Evolutionary conservation across 768 basidiomycete genomes (phyloP), one percentile per base, ranked within the genome.

Genomic region (Pulveroboletus frians): DNA sequence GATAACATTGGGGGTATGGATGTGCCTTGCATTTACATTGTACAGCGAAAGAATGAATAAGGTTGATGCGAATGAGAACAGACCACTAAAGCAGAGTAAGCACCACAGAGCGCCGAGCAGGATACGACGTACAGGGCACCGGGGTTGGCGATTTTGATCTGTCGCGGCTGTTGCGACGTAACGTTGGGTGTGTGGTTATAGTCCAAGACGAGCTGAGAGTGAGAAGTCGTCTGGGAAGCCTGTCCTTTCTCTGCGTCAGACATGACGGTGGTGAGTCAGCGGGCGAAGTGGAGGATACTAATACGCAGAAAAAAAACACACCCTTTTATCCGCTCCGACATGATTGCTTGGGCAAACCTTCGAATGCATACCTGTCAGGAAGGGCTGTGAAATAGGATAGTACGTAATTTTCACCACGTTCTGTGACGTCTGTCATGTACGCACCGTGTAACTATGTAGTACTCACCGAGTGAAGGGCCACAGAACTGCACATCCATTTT

Each of bases 61-160:
- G 11, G 90, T 89, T 4, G 85, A 84, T 17, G 90, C 88, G 71
- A 92, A 92, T 31, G 85, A 83, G 65, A 86, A 85, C 32, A 91
- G 73, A 20, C 90, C 89, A 27, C 86, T 88, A 59, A 1, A 34
- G 44, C 9, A 17, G 11, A 13, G 21, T 59, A 0, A 57, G 48
- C 23, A 1, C 2, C 10, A 6, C 37, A 10, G 5, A 3, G 13
- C 2, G 6, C 3, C 11, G 18, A 3, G 15, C 13, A 4, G 40
- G 27, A 31, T 9, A 8, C 4, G 9, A 55, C 66, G 37, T 53
- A 70, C 68, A 70, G 67, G 17, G 67, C 39, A 31, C 41, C 65
- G 2, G 85, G 84, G 70, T 89, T 84, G 17, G 70, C 85, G 27
- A 84, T 66, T 48, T 62, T 66, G 42, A 67, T 55, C 17, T 70